These are phyloP conservation scores for Hansenula lynferdii DNA, from an alignment of 1,139 yeast genomes.

Conservation along the genomic window DNA sequence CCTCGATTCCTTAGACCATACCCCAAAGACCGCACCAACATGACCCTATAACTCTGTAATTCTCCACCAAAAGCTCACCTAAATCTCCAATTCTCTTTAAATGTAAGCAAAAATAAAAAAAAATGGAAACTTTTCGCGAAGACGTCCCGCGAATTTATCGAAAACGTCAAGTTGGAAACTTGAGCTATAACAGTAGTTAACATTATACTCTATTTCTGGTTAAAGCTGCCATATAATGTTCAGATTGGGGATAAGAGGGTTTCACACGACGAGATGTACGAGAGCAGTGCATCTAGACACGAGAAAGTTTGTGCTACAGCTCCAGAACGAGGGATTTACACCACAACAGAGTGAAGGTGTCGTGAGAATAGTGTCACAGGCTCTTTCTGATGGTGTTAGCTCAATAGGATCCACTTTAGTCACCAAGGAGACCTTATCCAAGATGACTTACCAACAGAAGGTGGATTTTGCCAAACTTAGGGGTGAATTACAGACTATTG, in stretches of 20 bases:
- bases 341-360: conserved; percentile 79
- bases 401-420: conserved; percentile 75
- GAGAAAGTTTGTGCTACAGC: conserved; percentile 63
- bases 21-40: too few species aligned
- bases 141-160: neutral
- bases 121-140: neutral
- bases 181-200: too few species aligned
- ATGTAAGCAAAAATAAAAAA: too few species aligned
- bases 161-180: too few species aligned
- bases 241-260: conserved; percentile 3
- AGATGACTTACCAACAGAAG: conserved; percentile 90
- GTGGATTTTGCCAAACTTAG: conserved; percentile 93
- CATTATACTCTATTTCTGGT: too few species aligned
- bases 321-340: conserved; percentile 68
- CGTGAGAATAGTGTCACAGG: conserved; percentile 66
- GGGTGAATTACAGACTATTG: conserved; percentile 86
- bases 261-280: neutral
- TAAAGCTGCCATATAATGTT: too few species aligned
- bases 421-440: conserved; percentile 73
- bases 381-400: conserved; percentile 77
- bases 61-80: too few species aligned
- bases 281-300: conserved; percentile 52
- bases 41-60: too few species aligned
- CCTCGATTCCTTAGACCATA: too few species aligned
- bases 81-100: too few species aligned